Conservation (phyloP, 2,329 filamentous ascomycete genomes). For the Botryotinia calthae region DNA sequence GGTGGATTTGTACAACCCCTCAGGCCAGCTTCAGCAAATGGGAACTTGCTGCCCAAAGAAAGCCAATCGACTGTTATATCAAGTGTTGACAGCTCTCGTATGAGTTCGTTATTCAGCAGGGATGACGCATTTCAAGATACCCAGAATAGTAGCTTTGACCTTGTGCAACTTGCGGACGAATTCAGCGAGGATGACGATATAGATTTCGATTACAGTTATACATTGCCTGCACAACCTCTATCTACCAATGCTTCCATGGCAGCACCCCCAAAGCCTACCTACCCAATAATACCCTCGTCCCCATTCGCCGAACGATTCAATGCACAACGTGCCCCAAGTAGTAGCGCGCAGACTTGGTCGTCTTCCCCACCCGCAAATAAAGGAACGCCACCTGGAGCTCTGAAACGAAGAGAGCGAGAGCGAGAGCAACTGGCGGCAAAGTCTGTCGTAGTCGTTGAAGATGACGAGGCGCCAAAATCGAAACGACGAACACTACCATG, state of each 20-base stretch:
- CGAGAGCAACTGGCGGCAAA: slow-evolving; percentile 21
- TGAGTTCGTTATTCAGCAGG: slow-evolving; percentile 45
- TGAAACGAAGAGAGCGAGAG: slow-evolving; percentile 24
- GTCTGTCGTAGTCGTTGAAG: slow-evolving; percentile 7
- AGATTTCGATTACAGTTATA: slow-evolving; percentile 61
- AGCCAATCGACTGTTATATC: slow-evolving; percentile 20
- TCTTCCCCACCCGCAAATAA: slow-evolving; percentile 50
- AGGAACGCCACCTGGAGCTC: slow-evolving; percentile 35
- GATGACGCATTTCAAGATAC: slow-evolving; percentile 50
- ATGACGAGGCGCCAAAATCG: slow-evolving; percentile 35
- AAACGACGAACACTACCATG: slow-evolving; percentile 41
- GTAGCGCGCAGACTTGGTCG: slow-evolving; percentile 38
- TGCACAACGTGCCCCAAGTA: slow-evolving; percentile 23
- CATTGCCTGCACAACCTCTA: slow-evolving; percentile 20
- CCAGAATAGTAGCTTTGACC: slow-evolving; percentile 39
- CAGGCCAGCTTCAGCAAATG: slow-evolving; percentile 30
- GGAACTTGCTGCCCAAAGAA: slow-evolving; percentile 3
- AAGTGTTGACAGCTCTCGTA: slow-evolving; percentile 37
- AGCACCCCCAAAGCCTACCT: slow-evolving; percentile 47
- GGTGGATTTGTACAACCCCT: slow-evolving; percentile 37
- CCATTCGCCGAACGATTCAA: slow-evolving; percentile 21
- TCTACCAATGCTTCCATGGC: slow-evolving; percentile 29
- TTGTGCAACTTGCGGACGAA: slow-evolving; percentile 71
- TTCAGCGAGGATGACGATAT: slow-evolving; percentile 82
- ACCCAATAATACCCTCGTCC: slow-evolving; percentile 29